A percentile compares a stretch with the other conserved stretches of the same genome.
Conservation (phyloP, 805 yeast species). For the Ogataea paraovalis region DNA sequence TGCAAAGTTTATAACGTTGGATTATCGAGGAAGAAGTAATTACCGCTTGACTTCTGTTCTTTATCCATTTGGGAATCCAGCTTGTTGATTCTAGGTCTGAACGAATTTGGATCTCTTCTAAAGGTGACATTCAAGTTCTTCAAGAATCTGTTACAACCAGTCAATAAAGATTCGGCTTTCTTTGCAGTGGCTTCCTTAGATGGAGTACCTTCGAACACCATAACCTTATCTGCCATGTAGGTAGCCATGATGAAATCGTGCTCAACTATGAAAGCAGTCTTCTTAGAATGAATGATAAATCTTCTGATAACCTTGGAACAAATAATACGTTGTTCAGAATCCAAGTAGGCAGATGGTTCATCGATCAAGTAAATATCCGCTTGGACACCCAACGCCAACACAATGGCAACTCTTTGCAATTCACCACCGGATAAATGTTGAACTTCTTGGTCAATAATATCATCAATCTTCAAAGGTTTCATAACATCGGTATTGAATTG, state of each 20-base stretch:
- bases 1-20: conserved; percentile 32
- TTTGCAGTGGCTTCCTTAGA: conserved; percentile 82
- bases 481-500: conserved; percentile 98
- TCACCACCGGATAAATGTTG: conserved; percentile 99
- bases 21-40: conserved; percentile 92
- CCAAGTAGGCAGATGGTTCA: conserved; percentile 98
- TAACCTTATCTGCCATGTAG: conserved; percentile 96
- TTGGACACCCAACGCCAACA: conserved; percentile 85
- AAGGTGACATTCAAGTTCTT: conserved; percentile 96
- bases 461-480: conserved; percentile 91
- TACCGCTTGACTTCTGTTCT: conserved; percentile 90
- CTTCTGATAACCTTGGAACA: conserved; percentile 98
- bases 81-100: conserved; percentile 98
- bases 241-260: conserved; percentile 99
- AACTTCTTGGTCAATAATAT: conserved; percentile 95
- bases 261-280: conserved; percentile 98
- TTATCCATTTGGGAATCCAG: conserved; percentile 98
- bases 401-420: conserved; percentile 98
- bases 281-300: conserved; percentile 91
- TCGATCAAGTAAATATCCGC: conserved; percentile 97
- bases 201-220: conserved; percentile 96
- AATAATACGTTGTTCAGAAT: conserved; percentile 98
- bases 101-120: conserved; percentile 98
- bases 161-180: conserved; percentile 86
- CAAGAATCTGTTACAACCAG: conserved; percentile 96